Conservation (phyloP, 345 rosid genomes). For the Populus nigra region DNA sequence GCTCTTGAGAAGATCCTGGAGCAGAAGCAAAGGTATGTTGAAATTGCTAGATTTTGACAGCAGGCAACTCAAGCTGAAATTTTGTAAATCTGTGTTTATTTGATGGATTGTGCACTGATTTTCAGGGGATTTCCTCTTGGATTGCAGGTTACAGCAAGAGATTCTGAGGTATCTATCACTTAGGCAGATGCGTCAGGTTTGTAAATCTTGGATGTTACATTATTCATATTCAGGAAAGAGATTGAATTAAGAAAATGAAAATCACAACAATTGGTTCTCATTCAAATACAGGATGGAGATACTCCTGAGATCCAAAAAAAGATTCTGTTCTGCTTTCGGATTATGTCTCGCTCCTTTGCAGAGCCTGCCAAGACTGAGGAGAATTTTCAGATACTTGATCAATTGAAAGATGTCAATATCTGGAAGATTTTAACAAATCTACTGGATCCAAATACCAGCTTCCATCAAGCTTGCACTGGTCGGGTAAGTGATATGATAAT, state of each 20-base stretch:
- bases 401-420: slow-evolving; percentile 83
- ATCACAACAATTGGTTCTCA: slow-evolving; percentile 20
- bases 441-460: slow-evolving; percentile 71
- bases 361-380: slow-evolving; percentile 83
- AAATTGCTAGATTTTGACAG: slow-evolving; percentile 24
- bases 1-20: slow-evolving; percentile 89
- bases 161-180: slow-evolving; percentile 82
- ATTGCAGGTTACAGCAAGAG: slow-evolving; percentile 94
- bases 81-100: slow-evolving; percentile 24
- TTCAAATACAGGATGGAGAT: slow-evolving; percentile 66
- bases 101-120: slow-evolving; percentile 35
- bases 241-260: slow-evolving; percentile 8
- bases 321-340: slow-evolving; percentile 62
- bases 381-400: slow-evolving; percentile 84
- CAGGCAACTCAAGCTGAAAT: slow-evolving; percentile 15
- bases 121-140: slow-evolving; percentile 39
- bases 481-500: slow-evolving; percentile 56
- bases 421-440: slow-evolving; percentile 78
- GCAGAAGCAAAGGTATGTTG: slow-evolving; percentile 81
- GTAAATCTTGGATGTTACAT: slow-evolving; percentile 21
- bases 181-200: slow-evolving; percentile 83
- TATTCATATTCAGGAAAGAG: slow-evolving; percentile 2
- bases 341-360: slow-evolving; percentile 90
- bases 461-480: slow-evolving; percentile 48
- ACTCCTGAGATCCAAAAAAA: slow-evolving; percentile 84